These are phyloP conservation scores for Globisporangium viniferum DNA, from an alignment of 352 stramenopile species.

Conservation along the genomic window DNA sequence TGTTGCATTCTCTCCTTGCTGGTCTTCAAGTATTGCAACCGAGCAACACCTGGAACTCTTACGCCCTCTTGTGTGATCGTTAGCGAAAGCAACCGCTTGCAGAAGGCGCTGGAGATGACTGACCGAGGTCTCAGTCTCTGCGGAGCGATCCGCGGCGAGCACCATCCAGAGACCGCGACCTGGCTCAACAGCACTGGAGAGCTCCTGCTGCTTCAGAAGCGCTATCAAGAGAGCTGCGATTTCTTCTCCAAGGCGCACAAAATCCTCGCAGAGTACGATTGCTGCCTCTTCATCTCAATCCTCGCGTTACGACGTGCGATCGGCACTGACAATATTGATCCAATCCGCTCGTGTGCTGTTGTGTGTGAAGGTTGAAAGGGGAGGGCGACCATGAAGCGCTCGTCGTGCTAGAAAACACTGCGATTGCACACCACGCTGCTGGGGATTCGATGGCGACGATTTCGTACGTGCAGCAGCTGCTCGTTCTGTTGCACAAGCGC, in stretches of 20 bases:
- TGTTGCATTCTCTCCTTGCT: neutral
- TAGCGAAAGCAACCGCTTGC: slow-evolving; percentile 23
- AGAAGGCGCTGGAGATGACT: slow-evolving; percentile 28
- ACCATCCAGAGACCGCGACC: slow-evolving; percentile 32
- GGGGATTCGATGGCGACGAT: slow-evolving; percentile 20
- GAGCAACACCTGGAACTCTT: neutral
- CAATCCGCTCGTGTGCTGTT: neutral
- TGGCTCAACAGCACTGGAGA: slow-evolving; percentile 49
- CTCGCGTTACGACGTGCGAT: neutral
- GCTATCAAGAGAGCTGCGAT: slow-evolving; percentile 32
- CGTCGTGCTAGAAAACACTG: slow-evolving; percentile 46
- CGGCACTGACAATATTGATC: too few relatives aligned
- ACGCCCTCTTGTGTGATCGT: neutral
- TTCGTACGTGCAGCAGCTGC: slow-evolving; percentile 28
- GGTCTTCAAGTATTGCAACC: neutral
- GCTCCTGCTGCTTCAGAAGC: slow-evolving; percentile 27
- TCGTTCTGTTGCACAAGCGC: slow-evolving; percentile 22
- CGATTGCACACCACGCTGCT: slow-evolving; percentile 26
- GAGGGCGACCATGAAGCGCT: slow-evolving; percentile 30
- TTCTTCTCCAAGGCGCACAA: slow-evolving; percentile 31
- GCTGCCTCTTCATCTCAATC: neutral
- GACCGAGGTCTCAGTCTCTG: slow-evolving; percentile 43
- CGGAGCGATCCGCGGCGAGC: slow-evolving; percentile 30
- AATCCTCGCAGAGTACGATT: slow-evolving; percentile 26
- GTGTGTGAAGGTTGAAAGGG: slow-evolving; percentile 27